These are phyloP conservation scores for Pichia kluyveri DNA, from an alignment of 805 yeast species.

Conservation along the genomic window DNA sequence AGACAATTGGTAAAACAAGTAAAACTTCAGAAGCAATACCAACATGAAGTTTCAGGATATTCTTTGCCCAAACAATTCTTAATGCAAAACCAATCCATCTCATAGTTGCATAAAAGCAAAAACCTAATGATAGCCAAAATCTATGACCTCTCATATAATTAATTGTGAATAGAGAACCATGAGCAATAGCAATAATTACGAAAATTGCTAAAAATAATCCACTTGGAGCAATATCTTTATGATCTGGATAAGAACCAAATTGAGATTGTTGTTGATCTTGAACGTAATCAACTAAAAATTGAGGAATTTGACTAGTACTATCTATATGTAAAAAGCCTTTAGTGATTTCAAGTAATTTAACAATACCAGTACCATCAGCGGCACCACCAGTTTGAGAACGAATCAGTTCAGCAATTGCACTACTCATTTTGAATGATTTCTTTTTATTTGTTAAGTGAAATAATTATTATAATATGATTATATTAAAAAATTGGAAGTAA, in stretches of 20 bases:
- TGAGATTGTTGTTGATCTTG: slow-evolving; percentile 36
- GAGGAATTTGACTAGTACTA: slow-evolving; percentile 29
- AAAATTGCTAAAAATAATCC: slow-evolving; percentile 50
- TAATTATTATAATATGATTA: not conserved
- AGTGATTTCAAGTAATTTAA: slow-evolving; percentile 24
- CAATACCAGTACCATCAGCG: slow-evolving; percentile 42
- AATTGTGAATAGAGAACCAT: slow-evolving; percentile 35
- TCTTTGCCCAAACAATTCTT: slow-evolving; percentile 52
- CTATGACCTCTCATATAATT: slow-evolving; percentile 50
- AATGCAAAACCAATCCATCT: slow-evolving; percentile 51
- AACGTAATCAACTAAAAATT: slow-evolving; percentile 28
- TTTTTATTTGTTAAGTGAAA: not conserved
- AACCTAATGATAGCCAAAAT: slow-evolving; percentile 46
- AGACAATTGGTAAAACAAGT: slow-evolving; percentile 47
- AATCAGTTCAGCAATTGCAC: slow-evolving; percentile 15
- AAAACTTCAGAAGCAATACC: slow-evolving; percentile 55
- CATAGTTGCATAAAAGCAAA: slow-evolving; percentile 43
- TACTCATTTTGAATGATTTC: slow-evolving; percentile 6
- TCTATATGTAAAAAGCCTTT: slow-evolving; percentile 18
- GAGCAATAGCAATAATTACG: slow-evolving; percentile 37
- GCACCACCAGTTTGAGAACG: slow-evolving; percentile 30
- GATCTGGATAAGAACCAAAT: slow-evolving; percentile 56
- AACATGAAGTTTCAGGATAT: slow-evolving; percentile 32
- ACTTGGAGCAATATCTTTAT: slow-evolving; percentile 49
- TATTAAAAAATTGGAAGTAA: too few species aligned